A percentile compares a stretch with the other conserved stretches of the same genome.
phyloP scores from a whole-genome alignment of 106 monocot genomes.

The Amphibolis antarctica region DNA sequence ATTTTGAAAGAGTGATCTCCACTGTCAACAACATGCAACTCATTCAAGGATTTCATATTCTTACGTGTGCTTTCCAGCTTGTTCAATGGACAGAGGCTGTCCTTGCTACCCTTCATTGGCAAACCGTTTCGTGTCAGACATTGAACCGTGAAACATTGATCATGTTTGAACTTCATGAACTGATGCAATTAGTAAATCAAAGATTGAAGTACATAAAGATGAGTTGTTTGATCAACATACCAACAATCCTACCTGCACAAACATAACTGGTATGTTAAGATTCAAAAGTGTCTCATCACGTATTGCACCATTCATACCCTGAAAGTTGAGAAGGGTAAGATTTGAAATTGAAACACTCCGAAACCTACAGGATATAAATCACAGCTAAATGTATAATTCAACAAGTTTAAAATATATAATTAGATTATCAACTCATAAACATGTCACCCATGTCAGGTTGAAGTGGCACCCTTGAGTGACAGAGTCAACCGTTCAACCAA shows the following conservation, averaged over 20 bases:
- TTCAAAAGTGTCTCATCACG: constrained; percentile 66
- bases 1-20: constrained; percentile 92
- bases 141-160: not conserved
- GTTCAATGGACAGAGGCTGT: constrained; percentile 56
- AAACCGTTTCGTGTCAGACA: not conserved
- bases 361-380: not conserved
- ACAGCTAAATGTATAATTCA: not conserved
- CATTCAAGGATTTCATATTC: constrained; percentile 68
- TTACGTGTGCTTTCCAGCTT: constrained; percentile 48
- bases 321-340: not conserved
- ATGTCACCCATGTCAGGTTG: too few species aligned
- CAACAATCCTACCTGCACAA: constrained; percentile 51
- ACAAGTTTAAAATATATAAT: too few species aligned
- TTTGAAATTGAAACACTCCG: too few species aligned
- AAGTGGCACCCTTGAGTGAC: too few species aligned
- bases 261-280: constrained; percentile 55
- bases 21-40: constrained; percentile 59
- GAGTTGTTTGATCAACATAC: not conserved
- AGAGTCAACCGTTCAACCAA: too few species aligned
- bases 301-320: constrained; percentile 66
- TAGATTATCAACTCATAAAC: too few species aligned
- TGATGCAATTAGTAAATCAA: not conserved
- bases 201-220: not conserved
- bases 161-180: not conserved
- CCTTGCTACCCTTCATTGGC: constrained; percentile 65